Evolutionary conservation across 257 asterid genomes (phyloP).

Genomic region (Cinchona pubescens): DNA sequence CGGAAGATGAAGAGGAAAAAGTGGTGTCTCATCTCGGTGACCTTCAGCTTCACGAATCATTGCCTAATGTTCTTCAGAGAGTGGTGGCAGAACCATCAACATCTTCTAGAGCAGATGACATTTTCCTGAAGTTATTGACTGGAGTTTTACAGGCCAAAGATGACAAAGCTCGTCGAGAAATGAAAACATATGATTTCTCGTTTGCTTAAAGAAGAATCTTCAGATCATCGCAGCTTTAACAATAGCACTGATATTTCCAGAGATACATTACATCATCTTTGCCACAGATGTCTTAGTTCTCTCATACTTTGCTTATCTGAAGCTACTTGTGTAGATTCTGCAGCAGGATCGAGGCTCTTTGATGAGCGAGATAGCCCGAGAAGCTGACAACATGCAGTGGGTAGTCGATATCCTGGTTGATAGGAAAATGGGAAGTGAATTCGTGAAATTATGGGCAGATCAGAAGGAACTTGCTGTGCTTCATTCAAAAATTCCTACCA

Average conservation of each 20-base stretch:
- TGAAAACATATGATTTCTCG: conserved; percentile 58
- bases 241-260: conserved; percentile 47
- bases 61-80: conserved; percentile 66
- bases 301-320: conserved; percentile 67
- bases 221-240: conserved; percentile 11
- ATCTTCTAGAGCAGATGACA: conserved; percentile 58
- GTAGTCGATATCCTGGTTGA: conserved; percentile 62
- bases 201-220: conserved; percentile 54
- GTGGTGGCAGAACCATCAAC: conserved; percentile 58
- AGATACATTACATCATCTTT: conserved; percentile 64
- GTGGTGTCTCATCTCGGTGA: conserved; percentile 54
- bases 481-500: conserved; percentile 75
- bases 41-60: conserved; percentile 50
- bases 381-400: conserved; percentile 93
- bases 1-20: conserved; percentile 71
- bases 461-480: conserved; percentile 80
- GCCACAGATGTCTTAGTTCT: conserved; percentile 76
- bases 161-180: conserved; percentile 74
- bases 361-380: conserved; percentile 79
- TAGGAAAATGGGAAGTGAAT: conserved; percentile 71
- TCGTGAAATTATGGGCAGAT: conserved; percentile 80
- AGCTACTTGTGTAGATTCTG: conserved; percentile 52
- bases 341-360: conserved; percentile 63
- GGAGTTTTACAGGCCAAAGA: conserved; percentile 74
- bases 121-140: conserved; percentile 57